These are phyloP conservation scores for Epicoccum nigrum DNA, from an alignment of 2,329 filamentous ascomycete genomes.

Conservation along the genomic window DNA sequence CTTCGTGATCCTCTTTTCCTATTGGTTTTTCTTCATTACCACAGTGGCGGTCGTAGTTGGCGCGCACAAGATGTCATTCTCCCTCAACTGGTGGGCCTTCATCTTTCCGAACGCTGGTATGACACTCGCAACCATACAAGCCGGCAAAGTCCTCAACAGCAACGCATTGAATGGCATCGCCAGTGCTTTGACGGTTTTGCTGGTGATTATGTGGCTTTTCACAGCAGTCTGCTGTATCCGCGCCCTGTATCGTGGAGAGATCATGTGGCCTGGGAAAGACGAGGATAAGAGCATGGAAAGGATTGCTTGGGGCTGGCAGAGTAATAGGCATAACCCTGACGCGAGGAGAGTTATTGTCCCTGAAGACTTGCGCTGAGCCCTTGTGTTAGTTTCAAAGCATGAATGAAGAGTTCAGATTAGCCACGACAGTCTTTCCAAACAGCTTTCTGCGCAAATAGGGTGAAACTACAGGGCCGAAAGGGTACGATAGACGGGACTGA, in stretches of 20 bases:
- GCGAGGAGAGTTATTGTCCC: conserved; percentile 8
- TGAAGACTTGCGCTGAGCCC: conserved; percentile 1
- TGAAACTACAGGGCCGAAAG: neutral
- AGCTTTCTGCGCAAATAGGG: no score
- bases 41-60: conserved; percentile 48
- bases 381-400: no score
- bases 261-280: conserved; percentile 60
- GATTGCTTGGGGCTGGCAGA: conserved; percentile 33
- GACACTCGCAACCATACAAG: conserved; percentile 63
- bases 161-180: conserved; percentile 59
- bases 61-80: conserved; percentile 48
- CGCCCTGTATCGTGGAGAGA: conserved; percentile 58
- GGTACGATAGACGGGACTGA: conserved; percentile 2
- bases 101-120: conserved; percentile 71
- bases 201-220: conserved; percentile 63
- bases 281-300: conserved; percentile 41
- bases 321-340: conserved; percentile 25
- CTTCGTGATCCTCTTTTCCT: conserved; percentile 56
- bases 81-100: conserved; percentile 61
- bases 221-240: conserved; percentile 57
- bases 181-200: conserved; percentile 61
- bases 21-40: conserved; percentile 59
- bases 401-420: no score
- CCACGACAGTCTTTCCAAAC: no score
- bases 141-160: conserved; percentile 62